A percentile compares a stretch with the other conserved stretches of the same genome.
Evolutionary conservation across 306 rosid species (phyloP).

Genomic region (Cicer judaicum): DNA sequence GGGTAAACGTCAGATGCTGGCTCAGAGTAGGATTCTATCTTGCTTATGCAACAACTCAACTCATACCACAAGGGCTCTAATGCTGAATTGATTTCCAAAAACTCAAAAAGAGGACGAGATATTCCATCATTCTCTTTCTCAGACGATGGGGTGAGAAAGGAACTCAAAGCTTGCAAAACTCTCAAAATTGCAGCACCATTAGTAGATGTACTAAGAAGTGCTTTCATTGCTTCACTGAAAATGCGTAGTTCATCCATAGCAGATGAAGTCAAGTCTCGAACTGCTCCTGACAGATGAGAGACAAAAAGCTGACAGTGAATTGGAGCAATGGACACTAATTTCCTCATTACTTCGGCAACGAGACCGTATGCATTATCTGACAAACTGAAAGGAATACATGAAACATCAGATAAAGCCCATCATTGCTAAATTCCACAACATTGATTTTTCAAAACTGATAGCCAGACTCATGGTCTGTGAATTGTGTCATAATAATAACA

Average conservation of each 20-base stretch:
- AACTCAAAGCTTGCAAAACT: slow-evolving; percentile 93
- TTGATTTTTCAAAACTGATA: slow-evolving; percentile 11
- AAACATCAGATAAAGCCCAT: slow-evolving; percentile 46
- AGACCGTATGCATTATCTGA: slow-evolving; percentile 90
- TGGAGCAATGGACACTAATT: slow-evolving; percentile 86
- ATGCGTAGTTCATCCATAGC: slow-evolving; percentile 78
- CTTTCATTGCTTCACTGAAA: slow-evolving; percentile 78
- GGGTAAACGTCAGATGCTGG: slow-evolving; percentile 60
- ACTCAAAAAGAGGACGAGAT: slow-evolving; percentile 63
- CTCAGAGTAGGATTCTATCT: slow-evolving; percentile 86
- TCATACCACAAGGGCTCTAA: slow-evolving; percentile 95
- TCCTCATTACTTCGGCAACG: slow-evolving; percentile 93
- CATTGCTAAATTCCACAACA: slow-evolving; percentile 31
- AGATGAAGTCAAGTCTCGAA: slow-evolving; percentile 77
- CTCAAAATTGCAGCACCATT: slow-evolving; percentile 95
- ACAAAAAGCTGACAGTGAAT: slow-evolving; percentile 81
- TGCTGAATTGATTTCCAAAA: slow-evolving; percentile 79
- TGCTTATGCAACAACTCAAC: slow-evolving; percentile 89
- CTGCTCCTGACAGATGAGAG: slow-evolving; percentile 81
- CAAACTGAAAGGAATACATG: slow-evolving; percentile 60
- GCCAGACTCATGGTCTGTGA: slow-evolving; percentile 14
- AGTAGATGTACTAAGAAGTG: slow-evolving; percentile 86
- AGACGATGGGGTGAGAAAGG: slow-evolving; percentile 68
- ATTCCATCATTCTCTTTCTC: slow-evolving; percentile 65
- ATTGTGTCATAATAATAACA: slow-evolving; percentile 26